These are phyloP conservation scores for Chalaropsis ovoidea DNA, from an alignment of 2,329 filamentous ascomycete species.

Conservation along the genomic window DNA sequence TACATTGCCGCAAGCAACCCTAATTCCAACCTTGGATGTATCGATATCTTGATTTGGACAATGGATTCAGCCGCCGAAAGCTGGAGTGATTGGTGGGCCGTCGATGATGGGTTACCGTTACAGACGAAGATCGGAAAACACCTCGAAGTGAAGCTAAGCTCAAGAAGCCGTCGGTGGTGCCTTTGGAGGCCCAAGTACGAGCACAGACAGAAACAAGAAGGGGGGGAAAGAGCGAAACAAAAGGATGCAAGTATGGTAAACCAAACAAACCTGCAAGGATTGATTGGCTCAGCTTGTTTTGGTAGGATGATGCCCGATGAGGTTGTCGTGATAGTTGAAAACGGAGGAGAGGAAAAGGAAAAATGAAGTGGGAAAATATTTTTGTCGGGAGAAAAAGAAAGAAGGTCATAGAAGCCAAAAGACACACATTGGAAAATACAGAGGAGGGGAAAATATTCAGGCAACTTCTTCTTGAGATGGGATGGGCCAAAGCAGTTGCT, in stretches of 20 bases:
- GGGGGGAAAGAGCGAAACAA: neutral
- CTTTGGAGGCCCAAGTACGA: neutral
- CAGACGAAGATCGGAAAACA: neutral
- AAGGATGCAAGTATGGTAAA: slow-evolving; percentile 2
- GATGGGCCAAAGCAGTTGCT: neutral
- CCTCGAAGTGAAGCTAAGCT: neutral
- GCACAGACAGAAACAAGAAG: neutral
- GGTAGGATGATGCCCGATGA: neutral
- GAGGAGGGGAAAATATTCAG: neutral
- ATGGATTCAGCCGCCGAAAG: too few relatives aligned
- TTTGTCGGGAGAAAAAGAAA: neutral
- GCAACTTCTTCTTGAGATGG: neutral
- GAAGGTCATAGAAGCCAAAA: neutral
- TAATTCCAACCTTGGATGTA: neutral
- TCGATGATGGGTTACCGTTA: too few relatives aligned
- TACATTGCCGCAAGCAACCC: neutral
- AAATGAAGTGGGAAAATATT: neutral
- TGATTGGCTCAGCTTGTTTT: neutral
- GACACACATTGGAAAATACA: neutral
- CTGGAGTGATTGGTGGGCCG: too few relatives aligned
- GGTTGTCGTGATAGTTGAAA: neutral
- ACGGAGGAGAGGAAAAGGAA: neutral
- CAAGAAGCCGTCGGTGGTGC: neutral
- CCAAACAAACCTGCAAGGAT: neutral
- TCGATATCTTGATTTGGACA: too few relatives aligned